Conservation (phyloP, 495 filamentous ascomycete genomes). For the Xylaria curta region DNA sequence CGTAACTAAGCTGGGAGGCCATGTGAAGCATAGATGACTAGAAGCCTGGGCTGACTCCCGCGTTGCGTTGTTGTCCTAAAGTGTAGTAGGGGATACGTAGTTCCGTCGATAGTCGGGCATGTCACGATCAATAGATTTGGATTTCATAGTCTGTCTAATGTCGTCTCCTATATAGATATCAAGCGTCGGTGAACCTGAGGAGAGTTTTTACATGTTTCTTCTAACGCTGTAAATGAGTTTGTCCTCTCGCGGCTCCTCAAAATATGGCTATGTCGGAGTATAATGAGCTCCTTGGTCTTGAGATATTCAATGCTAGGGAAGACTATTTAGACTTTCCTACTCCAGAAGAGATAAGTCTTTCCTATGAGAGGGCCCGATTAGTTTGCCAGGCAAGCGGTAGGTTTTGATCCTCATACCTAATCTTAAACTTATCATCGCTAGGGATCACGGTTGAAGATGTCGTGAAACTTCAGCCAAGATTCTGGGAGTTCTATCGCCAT, state of each 20-base stretch:
- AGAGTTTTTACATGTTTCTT: background rate
- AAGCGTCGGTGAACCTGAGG: background rate
- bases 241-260: slow-evolving; percentile 41
- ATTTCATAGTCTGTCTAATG: background rate
- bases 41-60: background rate
- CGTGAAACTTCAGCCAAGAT: slow-evolving; percentile 21
- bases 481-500: slow-evolving; percentile 30
- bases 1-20: background rate
- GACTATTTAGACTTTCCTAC: slow-evolving; percentile 29
- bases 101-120: background rate
- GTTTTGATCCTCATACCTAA: background rate
- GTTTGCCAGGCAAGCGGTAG: slow-evolving; percentile 29
- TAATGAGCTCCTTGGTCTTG: background rate
- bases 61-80: background rate
- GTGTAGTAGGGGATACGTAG: background rate
- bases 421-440: background rate
- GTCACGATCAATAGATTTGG: background rate
- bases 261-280: background rate
- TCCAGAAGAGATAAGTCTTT: background rate
- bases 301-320: slow-evolving; percentile 6
- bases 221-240: background rate
- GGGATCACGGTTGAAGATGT: slow-evolving; percentile 30
- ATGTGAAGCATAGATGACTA: background rate
- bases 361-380: slow-evolving; percentile 25
- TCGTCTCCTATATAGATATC: background rate